Base-by-base conservation (phyloP, 495 filamentous ascomycete species). In the Thermothielavioides terrestris region DNA sequence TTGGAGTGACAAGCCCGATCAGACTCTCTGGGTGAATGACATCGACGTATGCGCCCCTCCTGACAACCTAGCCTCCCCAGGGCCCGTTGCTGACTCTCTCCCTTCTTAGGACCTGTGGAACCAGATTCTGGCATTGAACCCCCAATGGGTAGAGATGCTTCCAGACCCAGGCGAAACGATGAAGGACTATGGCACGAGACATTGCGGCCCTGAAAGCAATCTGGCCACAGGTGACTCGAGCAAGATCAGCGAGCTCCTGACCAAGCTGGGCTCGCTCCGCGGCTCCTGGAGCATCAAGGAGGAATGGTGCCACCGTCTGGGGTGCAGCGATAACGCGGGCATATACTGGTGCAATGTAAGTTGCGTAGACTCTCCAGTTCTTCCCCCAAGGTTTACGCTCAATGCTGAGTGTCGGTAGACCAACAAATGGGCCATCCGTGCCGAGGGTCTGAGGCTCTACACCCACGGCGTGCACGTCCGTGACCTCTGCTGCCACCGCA, bases 271-370 rank as follows among this genome's bases (percentile, higher is more conserved):
- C n/a, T 14, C 8, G 18, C 26, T 49, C 3, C 20, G 15, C 1
- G 46, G 46, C 0, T 1, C 9, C 12, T 49, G 46, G 35, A 39
- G 11, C 1, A 20, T 49, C 8, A 18, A 31, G 2, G 36, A 3
- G 0, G 18, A 14, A 6, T 25, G 27, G 2, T 49, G 46, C 20
- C 36, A 49, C 27, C 46, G 46, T 2, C n/a, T 49, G 3, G 46
- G 35, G 3, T 49, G 46, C 18, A 4, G 36, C 12, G 7, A 23
- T 2, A 32, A 31, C 4, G 21, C 36, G 2, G 46, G 46, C 5
- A 6, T 49, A 14, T 49, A 40, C 11, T 49, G 46, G 46, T 49
- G 46, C 36, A 49, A 49, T 32, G 46, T 49, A 27, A 49, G 46
- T 32, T 14, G 0, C 15, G 17, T 6, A n/a, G 10, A 37, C 9